Percentiles rank a stretch among this genome's conserved stretches.
Conservation (phyloP, 1,284 basidiomycete genomes). For the Puccinia horiana region DNA sequence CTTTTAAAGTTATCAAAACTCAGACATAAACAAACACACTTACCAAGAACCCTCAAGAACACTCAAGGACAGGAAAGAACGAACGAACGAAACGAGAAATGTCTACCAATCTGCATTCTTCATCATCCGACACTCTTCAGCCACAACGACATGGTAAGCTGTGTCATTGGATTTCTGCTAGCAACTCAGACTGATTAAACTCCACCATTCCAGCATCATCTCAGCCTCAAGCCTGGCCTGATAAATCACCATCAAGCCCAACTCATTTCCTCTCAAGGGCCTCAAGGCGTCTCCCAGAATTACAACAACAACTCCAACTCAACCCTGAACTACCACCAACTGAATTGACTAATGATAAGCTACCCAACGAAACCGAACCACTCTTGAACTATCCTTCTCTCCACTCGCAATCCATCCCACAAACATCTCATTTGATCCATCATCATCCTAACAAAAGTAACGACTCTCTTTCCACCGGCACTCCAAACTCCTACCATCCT, state of each 20-base stretch:
- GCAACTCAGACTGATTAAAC: background rate
- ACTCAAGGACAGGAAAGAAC: no score
- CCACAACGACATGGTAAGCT: no score
- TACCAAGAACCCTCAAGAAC: no score
- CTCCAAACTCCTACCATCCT: background rate
- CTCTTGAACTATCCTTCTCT: background rate
- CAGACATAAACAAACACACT: no score
- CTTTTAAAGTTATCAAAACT: no score
- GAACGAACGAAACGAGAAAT: no score
- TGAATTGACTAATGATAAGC: background rate
- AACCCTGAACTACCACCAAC: conserved; percentile 34
- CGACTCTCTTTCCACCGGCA: conserved; percentile 1
- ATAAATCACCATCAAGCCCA: conserved; percentile 3
- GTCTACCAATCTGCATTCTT: no score
- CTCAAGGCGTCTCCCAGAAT: conserved; percentile 40
- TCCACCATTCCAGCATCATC: background rate
- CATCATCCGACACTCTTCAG: no score
- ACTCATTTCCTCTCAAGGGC: conserved; percentile 45
- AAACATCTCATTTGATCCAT: background rate
- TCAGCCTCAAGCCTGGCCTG: background rate
- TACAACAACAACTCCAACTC: conserved; percentile 40
- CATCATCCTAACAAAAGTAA: background rate
- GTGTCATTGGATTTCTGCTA: no score
- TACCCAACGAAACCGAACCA: conserved; percentile 24
- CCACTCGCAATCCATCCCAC: background rate